These are phyloP conservation scores for Sechiopsis laciniata DNA, from an alignment of 306 rosid genomes.

Conservation along the genomic window DNA sequence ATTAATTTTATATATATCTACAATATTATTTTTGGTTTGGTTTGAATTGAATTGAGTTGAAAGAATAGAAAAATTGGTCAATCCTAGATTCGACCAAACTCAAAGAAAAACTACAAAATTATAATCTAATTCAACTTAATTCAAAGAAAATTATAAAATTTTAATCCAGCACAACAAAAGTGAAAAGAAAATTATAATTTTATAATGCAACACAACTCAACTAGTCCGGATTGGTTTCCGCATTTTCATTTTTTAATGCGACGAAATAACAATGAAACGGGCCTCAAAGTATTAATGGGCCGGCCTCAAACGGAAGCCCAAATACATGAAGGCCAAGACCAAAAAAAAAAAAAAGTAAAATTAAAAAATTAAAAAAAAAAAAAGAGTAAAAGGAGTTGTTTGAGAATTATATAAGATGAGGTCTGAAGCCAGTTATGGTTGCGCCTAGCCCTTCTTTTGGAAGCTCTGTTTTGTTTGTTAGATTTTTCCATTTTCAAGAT, in stretches of 20 bases:
- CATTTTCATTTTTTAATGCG: no score
- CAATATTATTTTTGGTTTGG: no score
- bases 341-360: background rate
- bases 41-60: background rate
- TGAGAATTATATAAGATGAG: slow-evolving; percentile 24
- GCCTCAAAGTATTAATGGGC: background rate
- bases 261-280: no score
- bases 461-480: slow-evolving; percentile 32
- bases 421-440: slow-evolving; percentile 18
- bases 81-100: background rate
- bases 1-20: background rate
- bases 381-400: background rate
- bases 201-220: no score
- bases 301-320: background rate
- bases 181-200: no score
- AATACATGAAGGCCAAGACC: background rate
- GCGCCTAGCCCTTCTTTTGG: slow-evolving; percentile 56
- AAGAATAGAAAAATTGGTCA: no score
- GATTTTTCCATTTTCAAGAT: slow-evolving; percentile 5
- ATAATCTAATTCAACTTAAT: no score
- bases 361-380: background rate
- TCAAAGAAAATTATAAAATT: no score
- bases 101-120: no score
- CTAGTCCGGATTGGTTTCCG: no score
- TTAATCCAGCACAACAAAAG: no score